Conservation (phyloP, 129 eudicot species). For the Deinandra increscens region DNA sequence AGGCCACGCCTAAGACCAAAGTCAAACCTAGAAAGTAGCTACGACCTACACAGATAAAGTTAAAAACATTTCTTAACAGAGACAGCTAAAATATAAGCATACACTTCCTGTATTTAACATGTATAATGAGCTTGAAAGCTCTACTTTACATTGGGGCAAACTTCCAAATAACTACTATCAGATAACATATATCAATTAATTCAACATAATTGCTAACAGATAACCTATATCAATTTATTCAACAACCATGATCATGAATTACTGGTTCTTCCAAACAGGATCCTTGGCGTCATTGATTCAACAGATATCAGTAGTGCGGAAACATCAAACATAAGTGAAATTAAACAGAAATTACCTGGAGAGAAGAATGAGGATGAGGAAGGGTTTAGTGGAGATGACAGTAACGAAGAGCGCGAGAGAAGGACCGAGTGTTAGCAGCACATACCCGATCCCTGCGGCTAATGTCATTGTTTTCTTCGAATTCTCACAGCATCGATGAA, state of each 20-base stretch:
- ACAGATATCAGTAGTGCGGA: not conserved
- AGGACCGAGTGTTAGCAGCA: slow-evolving; percentile 78
- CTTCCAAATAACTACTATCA: not conserved
- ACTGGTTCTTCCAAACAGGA: not conserved
- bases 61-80: not conserved
- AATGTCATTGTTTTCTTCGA: slow-evolving; percentile 55
- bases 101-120: not conserved
- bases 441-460: slow-evolving; percentile 88
- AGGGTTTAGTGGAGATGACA: slow-evolving; percentile 80
- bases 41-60: no score
- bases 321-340: not conserved
- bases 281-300: not conserved
- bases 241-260: not conserved
- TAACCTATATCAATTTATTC: not conserved
- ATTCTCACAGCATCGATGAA: slow-evolving; percentile 3
- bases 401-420: slow-evolving; percentile 79
- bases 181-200: not conserved
- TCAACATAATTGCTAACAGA: no score
- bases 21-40: no score
- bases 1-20: no score
- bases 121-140: no score
- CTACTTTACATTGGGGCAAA: not conserved
- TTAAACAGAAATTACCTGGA: slow-evolving; percentile 49
- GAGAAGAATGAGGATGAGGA: slow-evolving; percentile 91
- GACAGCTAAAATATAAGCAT: not conserved